Conservation (phyloP, 768 basidiomycete species). For the Inosperma sp. region DNA sequence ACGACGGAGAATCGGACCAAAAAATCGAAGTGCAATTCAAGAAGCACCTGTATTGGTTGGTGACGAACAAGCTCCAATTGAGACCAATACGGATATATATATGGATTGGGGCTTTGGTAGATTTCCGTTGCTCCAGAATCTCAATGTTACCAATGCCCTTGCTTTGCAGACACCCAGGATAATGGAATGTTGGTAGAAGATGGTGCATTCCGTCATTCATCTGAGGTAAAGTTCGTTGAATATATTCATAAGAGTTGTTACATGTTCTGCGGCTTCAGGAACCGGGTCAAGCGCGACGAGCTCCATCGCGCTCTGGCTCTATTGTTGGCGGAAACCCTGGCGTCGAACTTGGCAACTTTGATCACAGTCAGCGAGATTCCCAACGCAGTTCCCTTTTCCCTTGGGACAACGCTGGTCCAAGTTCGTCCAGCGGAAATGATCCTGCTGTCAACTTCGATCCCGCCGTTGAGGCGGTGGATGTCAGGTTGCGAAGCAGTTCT, state of each 20-base stretch:
- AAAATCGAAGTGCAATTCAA: conserved; percentile 11
- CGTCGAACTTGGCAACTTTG: conserved; percentile 33
- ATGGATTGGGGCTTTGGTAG: conserved; percentile 17
- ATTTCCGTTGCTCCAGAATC: neutral
- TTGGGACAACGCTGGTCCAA: conserved; percentile 75
- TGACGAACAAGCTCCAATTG: neutral
- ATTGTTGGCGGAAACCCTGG: conserved; percentile 44
- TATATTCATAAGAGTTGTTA: neutral
- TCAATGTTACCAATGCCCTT: neutral
- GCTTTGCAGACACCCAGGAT: conserved; percentile 13
- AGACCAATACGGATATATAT: conserved; percentile 3
- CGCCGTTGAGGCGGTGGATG: conserved; percentile 49
- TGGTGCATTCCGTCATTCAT: conserved; percentile 36
- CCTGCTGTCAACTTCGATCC: conserved; percentile 38
- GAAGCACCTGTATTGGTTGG: conserved; percentile 9
- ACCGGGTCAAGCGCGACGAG: conserved; percentile 79
- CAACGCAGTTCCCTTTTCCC: conserved; percentile 73
- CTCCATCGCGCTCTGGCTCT: conserved; percentile 55
- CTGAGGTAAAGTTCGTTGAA: conserved; percentile 44
- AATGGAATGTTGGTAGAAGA: conserved; percentile 16
- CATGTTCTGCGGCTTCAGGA: conserved; percentile 43
- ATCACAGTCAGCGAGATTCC: conserved; percentile 41
- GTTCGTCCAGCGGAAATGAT: conserved; percentile 51
- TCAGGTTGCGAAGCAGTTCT: conserved; percentile 50
- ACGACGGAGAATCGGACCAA: conserved; percentile 46